phyloP scores from a whole-genome alignment of 1,284 basidiomycete species.

The Ceratobasidium sp. region DNA sequence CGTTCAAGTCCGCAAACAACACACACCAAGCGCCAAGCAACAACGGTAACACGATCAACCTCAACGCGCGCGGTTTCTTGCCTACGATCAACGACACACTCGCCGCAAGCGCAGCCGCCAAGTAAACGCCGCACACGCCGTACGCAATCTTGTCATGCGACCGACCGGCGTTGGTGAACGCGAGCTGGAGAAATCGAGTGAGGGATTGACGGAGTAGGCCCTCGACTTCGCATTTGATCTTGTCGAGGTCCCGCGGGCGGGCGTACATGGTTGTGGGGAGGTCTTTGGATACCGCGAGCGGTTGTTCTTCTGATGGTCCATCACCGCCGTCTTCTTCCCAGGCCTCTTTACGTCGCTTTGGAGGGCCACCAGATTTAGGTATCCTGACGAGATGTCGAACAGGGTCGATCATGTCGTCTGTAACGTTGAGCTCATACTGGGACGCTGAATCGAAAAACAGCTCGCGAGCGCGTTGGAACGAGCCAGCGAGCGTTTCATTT shows the following conservation, averaged over 20 bases:
- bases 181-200: conserved; percentile 43
- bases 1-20: conserved; percentile 16
- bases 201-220: conserved; percentile 46
- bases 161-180: conserved; percentile 38
- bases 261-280: conserved; percentile 11
- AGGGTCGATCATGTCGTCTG: conserved; percentile 30
- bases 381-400: conserved; percentile 13
- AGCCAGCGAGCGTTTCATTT: conserved; percentile 26
- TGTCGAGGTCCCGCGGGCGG: conserved; percentile 15
- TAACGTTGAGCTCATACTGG: conserved; percentile 41
- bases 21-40: conserved; percentile 14
- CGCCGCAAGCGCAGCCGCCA: conserved; percentile 5
- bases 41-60: conserved; percentile 20
- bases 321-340: conserved; percentile 25
- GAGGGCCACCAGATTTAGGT: neutral
- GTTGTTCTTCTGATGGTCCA: neutral
- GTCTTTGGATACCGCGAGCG: neutral
- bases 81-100: conserved; percentile 17
- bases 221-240: conserved; percentile 43
- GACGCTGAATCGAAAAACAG: conserved; percentile 31
- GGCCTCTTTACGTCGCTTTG: conserved; percentile 11
- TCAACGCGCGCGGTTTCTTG: neutral
- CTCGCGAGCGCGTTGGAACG: conserved; percentile 25
- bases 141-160: conserved; percentile 37
- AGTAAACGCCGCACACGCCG: conserved; percentile 10